Evolutionary conservation across 108 stramenopile species (phyloP), one percentile per base, ranked within the genome.

Genomic region (Cyclostephanos invisitatus): DNA sequence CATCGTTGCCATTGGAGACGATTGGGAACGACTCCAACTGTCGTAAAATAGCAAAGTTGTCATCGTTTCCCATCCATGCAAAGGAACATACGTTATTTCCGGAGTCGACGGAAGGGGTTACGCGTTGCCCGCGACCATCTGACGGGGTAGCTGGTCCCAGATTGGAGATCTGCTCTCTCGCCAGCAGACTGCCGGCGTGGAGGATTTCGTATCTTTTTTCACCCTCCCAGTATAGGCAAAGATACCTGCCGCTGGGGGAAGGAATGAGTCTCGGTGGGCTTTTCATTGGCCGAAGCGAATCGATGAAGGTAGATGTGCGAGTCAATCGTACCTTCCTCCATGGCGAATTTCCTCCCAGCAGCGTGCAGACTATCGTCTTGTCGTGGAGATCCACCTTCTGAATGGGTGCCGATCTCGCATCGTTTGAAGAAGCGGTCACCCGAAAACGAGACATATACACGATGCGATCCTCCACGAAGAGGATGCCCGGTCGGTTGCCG

Each of bases 61-160:
- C 93, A 55, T 86, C 85, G 66, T 90, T 88, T 4, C 90, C 93
- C 9, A 94, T 67, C 93, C 93, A 94, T 10, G 90, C 90, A 81
- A 94, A 90, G 9, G 86, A 86, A 6, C 81, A 55, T 18, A 91
- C 81, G 37, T 77, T 84, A 48, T 54, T 82, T 28, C 90, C 93
- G 17, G 69, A 77, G 27, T 89, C 89, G 2, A 91, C 88, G 3
- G 85, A 74, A 3, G 93, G 88, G 18, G 82, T 70, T 35, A 69
- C 53, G 62, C 71, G 51, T 59, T 76, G 75, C 29, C 60, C 51
- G 47, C 64, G 29, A 64, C 70, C 38, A 86, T 84, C 47, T 32
- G 70, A 17, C 85, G 73, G 50, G 86, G 18, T 68, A 28, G 65
- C 17, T 18, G 49, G 20, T 17, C 71, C 70, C 29, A 35, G 38